A percentile compares a stretch with the other conserved stretches of the same genome.
Evolutionary conservation across 2,329 filamentous ascomycete genomes (phyloP).

Genomic region (Furcasterigmium sp.): DNA sequence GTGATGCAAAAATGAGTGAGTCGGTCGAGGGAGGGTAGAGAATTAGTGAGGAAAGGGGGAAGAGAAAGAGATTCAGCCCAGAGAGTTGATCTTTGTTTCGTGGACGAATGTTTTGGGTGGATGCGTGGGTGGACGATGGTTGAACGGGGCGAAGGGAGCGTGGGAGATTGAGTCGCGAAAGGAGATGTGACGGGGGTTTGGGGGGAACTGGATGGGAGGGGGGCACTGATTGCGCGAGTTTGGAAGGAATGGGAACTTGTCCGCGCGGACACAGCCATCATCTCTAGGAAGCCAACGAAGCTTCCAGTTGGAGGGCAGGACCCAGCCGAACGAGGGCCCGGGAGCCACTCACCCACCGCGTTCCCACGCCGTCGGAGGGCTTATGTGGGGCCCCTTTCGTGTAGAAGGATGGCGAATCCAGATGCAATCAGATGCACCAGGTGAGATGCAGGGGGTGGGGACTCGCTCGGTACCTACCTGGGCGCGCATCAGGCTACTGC

Average conservation of each 20-base stretch:
- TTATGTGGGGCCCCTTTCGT: neutral
- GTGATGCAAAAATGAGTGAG: slow-evolving; percentile 5
- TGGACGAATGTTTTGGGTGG: slow-evolving; percentile 1
- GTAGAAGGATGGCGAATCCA: neutral
- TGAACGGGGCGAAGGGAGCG: slow-evolving; percentile 1
- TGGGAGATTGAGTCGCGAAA: neutral
- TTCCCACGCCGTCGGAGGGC: neutral
- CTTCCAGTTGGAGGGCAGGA: neutral
- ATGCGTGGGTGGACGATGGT: neutral
- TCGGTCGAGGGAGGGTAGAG: slow-evolving; percentile 8
- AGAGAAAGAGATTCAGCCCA: slow-evolving; percentile 1
- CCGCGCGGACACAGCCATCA: neutral
- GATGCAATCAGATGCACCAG: neutral
- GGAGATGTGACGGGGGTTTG: neutral
- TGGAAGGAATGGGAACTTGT: neutral
- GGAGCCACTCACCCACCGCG: neutral
- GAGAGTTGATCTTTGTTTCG: slow-evolving; percentile 1
- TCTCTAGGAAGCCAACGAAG: neutral
- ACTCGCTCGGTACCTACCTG: neutral
- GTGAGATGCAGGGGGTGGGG: neutral
- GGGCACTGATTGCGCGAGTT: neutral
- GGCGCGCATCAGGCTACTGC: neutral
- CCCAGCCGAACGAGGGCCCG: neutral
- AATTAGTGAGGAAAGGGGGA: slow-evolving; percentile 10
- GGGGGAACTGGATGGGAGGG: neutral